phyloP scores from a whole-genome alignment of 2,329 filamentous ascomycete genomes.

The Didymosphaeria variabile region DNA sequence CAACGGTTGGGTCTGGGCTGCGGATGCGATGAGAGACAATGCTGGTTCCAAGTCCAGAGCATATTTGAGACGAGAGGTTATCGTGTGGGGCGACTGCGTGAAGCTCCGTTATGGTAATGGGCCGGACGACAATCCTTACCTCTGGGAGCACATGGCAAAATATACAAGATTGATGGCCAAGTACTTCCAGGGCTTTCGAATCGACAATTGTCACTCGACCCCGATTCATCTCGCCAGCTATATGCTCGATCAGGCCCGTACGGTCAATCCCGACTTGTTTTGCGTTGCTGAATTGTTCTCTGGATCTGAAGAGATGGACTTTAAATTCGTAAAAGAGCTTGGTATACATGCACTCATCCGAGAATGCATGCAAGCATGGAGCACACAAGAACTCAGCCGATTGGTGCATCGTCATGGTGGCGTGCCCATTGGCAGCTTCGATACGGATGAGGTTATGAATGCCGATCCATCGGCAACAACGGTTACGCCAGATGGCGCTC shows the following conservation, averaged over 20 bases:
- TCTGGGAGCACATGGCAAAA: slow-evolving; percentile 95
- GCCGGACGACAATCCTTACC: slow-evolving; percentile 85
- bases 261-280: slow-evolving; percentile 85
- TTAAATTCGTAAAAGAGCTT: slow-evolving; percentile 91
- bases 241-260: slow-evolving; percentile 91
- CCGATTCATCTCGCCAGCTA: slow-evolving; percentile 94
- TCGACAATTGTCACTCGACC: slow-evolving; percentile 98
- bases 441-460: slow-evolving; percentile 84
- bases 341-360: slow-evolving; percentile 91
- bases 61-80: slow-evolving; percentile 96
- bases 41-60: slow-evolving; percentile 88
- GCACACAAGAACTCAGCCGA: slow-evolving; percentile 88
- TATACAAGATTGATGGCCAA: slow-evolving; percentile 94
- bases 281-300: slow-evolving; percentile 96
- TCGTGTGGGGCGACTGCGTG: slow-evolving; percentile 98
- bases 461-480: slow-evolving; percentile 57
- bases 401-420: slow-evolving; percentile 94
- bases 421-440: slow-evolving; percentile 94
- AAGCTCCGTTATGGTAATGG: slow-evolving; percentile 89
- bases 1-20: slow-evolving; percentile 99
- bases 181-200: slow-evolving; percentile 93
- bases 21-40: slow-evolving; percentile 92
- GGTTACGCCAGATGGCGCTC: slow-evolving; percentile 43
- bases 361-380: slow-evolving; percentile 99
- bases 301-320: slow-evolving; percentile 94